phyloP scores from a whole-genome alignment of 1,284 basidiomycete species.

The Apiotrichum sp. region DNA sequence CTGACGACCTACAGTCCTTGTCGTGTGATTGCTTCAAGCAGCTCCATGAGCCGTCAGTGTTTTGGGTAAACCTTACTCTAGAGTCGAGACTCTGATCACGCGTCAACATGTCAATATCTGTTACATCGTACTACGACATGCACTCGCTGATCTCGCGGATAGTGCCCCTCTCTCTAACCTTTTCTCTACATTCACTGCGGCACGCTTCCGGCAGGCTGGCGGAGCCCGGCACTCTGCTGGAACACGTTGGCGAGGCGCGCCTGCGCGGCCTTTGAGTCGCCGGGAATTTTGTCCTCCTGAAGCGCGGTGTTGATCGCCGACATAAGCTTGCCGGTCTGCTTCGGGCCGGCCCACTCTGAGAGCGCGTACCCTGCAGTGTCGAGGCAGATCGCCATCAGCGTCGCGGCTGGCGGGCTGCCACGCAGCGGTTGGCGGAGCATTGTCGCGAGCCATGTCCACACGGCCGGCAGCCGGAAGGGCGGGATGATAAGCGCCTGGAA shows the following conservation, averaged over 20 bases:
- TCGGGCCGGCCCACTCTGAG: conserved; percentile 57
- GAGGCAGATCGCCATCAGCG: conserved; percentile 55
- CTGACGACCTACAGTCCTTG: too few species aligned
- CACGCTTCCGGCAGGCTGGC: conserved; percentile 13
- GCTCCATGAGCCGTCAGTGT: too few species aligned
- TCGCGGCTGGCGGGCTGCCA: conserved; percentile 33
- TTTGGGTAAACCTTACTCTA: too few species aligned
- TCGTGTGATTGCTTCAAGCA: too few species aligned
- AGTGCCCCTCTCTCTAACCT: too few species aligned
- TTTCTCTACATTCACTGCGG: too few species aligned
- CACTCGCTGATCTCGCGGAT: too few species aligned
- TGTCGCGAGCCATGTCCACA: conserved; percentile 60
- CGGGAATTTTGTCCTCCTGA: conserved; percentile 25
- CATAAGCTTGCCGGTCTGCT: conserved; percentile 72
- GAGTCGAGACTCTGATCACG: too few species aligned
- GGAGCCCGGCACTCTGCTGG: conserved; percentile 6
- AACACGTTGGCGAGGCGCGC: conserved; percentile 27
- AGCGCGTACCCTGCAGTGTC: conserved; percentile 65
- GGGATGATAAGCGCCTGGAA: conserved; percentile 49
- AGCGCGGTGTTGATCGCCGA: conserved; percentile 56
- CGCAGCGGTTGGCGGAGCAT: conserved; percentile 15
- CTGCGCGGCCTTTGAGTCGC: conserved; percentile 31
- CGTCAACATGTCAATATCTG: too few species aligned
- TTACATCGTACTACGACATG: too few species aligned
- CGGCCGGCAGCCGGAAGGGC: conserved; percentile 58